These are phyloP conservation scores for Scenedesmus sp. DNA, from an alignment of 163 green algal genomes.

Conservation along the genomic window DNA sequence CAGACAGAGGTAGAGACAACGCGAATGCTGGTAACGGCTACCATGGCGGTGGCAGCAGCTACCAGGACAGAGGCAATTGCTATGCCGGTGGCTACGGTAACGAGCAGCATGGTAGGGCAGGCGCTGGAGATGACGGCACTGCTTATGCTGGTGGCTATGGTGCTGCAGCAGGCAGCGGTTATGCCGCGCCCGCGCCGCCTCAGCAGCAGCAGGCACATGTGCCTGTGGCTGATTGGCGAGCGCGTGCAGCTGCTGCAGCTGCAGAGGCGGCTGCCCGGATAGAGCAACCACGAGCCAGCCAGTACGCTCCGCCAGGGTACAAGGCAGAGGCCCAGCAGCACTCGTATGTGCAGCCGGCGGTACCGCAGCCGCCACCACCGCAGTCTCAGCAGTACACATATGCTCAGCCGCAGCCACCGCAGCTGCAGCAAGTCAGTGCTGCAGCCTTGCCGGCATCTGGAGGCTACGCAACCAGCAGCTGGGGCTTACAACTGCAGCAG, in stretches of 20 bases:
- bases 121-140: not conserved
- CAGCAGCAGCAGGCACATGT: not conserved
- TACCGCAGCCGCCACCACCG: not conserved
- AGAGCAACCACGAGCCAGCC: not conserved
- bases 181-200: not conserved
- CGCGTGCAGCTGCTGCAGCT: not conserved
- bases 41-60: not conserved
- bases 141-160: not conserved
- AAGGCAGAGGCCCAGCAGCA: not conserved
- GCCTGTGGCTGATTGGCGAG: not conserved
- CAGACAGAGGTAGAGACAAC: not conserved
- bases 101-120: not conserved
- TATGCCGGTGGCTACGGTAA: not conserved
- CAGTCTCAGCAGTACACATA: not conserved
- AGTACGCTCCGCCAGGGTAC: not conserved
- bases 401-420: not conserved
- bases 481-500: not conserved
- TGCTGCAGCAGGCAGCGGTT: not conserved
- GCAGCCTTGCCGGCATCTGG: not conserved
- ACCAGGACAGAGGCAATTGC: not conserved
- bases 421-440: not conserved
- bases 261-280: not conserved
- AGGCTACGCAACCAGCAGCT: not conserved
- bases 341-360: not conserved
- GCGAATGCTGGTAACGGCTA: not conserved